Percentiles rank a stretch among this genome's conserved stretches.
phyloP scores from a whole-genome alignment of 75 land plant genomes.

The Selaginella tamariscina region DNA sequence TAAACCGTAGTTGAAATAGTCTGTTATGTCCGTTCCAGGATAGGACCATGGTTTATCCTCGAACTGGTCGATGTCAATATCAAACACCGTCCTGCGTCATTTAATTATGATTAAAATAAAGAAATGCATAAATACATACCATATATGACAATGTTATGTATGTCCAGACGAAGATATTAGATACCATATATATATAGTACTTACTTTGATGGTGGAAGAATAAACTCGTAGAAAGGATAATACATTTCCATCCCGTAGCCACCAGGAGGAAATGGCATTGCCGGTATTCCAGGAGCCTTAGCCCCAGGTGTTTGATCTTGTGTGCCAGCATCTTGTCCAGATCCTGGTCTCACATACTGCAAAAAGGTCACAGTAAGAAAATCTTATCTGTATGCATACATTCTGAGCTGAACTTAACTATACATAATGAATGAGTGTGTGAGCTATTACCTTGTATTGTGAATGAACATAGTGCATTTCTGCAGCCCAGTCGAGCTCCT shows the following conservation, averaged over 20 bases:
- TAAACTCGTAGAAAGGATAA: neutral
- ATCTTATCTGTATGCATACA: no score
- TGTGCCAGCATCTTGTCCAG: neutral
- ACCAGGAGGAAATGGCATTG: neutral
- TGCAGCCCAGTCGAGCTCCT: neutral
- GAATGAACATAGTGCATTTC: neutral
- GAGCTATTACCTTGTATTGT: neutral
- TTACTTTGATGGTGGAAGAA: slow-evolving; percentile 2
- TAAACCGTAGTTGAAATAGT: slow-evolving; percentile 84
- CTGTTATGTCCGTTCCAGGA: slow-evolving; percentile 63
- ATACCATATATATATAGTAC: neutral
- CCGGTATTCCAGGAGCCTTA: neutral
- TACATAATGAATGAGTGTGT: no score
- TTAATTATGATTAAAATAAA: no score
- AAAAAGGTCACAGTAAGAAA: no score
- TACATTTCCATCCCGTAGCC: neutral
- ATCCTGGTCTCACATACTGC: neutral
- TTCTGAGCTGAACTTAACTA: no score
- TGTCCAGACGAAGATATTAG: no score
- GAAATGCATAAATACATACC: neutral
- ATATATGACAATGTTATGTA: no score
- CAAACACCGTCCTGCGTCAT: slow-evolving; percentile 75
- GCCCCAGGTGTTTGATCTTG: neutral
- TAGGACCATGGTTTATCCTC: slow-evolving; percentile 91
- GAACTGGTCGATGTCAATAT: slow-evolving; percentile 78